Evolutionary conservation across 768 basidiomycete species (phyloP), one percentile per base, ranked within the genome.

Genomic region (Pulveroboletus sp.): DNA sequence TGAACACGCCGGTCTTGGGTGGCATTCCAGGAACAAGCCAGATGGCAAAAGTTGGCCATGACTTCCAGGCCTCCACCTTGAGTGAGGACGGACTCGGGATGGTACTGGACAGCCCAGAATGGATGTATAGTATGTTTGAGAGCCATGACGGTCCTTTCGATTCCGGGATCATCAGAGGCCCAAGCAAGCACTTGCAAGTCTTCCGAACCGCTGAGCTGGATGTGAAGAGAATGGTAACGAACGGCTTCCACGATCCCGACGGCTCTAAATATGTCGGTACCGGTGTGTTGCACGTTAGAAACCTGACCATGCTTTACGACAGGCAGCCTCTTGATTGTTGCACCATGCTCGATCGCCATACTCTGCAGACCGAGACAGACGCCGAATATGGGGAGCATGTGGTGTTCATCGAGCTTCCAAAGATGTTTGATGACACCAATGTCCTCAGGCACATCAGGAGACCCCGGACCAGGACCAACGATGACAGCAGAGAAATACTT

Each of bases 91-190:
- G 90, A 92, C 62, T 92, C 90, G 6, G 90, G 90, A 62, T 93
- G 90, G 63, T 92, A 93, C 60, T 93, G 90, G 20, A 93, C 90
- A 4, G 86, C 89, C 85, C 87, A 92, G 59, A 90, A 88, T 5
- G 90, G 90, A 51, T 74, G 77, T 20, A 57, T 66, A 42, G 54
- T 72, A 62, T 93, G 90, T 53, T 75, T 77, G 23, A 78, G 69
- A 34, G 82, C 88, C 90, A 93, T 92, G 39, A 89, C 72, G 19
- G 90, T 82, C 37, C 58, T 72, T 6, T 84, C 85, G 51, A 87
- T 82, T 45, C 84, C 85, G 20, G 69, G 69, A 20, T 72, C 80
- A 54, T 91, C 88, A 38, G 84, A 71, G 8, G 82, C 70, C 86
- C 87, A 90, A 14, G 85, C 90, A 12, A 90, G 66, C 38, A 80